Base-by-base conservation (phyloP, 345 rosid species). In the Rubroshorea leprosula region DNA sequence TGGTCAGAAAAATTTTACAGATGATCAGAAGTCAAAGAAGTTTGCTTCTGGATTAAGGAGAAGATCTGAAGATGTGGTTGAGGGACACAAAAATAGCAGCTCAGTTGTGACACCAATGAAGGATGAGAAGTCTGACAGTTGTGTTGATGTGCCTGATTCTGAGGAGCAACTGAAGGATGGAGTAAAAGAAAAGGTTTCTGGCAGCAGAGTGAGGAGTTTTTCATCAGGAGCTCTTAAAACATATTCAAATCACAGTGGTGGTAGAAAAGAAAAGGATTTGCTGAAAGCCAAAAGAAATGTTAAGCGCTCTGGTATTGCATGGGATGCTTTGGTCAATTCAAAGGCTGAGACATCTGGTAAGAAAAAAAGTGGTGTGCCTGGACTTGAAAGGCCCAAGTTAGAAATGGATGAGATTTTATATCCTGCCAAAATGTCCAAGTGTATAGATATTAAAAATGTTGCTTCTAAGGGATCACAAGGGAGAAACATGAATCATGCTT, bases 381-480 rank as follows among this genome's bases (percentile, higher is more conserved):
- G 65, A 49, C 49, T 46, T 53, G 78, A 63, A 69, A 80, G 73
- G 51, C 65, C 76, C 67, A 72, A 70, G 57, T 46, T 51, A 51
- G 78, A 62, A 66, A 21, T 47, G 17, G 61, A 55, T 66, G 87
- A 75, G 63, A 64, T 54, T 68, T 58, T 61, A 46, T 70, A 51
- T 64, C 74, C 77, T 60, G 65, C 74, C 60, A 91, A 83, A 64
- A 84, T 72, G 75, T 58, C 72, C 27, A 84, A 74, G 73, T 43
- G 26, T 73, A 70, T 68, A 49, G 83, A 72, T 51, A 60, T 5
- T 27, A 74, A 71, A 49, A 77, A 55, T 58, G 67, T 54, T 63
- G 64, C 53, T 54, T 12, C 64, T 43, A 73, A 52, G 70, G 63
- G 51, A 48, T 55, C 73, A 18, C 55, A 45, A 47, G 56, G 51